Evolutionary conservation across 345 rosid species (phyloP).

Genomic region (Brassica cretica): DNA sequence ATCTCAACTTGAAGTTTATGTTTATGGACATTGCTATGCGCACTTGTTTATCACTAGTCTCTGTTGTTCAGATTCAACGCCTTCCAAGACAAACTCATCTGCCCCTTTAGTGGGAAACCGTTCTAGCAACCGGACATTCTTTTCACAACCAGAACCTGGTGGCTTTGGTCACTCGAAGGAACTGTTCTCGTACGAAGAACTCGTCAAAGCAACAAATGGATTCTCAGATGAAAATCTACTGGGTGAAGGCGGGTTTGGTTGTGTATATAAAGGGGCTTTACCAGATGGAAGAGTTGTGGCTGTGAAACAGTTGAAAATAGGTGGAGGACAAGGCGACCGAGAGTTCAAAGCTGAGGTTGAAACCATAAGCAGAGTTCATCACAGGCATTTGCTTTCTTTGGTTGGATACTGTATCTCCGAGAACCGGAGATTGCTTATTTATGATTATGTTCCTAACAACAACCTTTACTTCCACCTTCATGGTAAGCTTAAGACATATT

Average conservation of each 20-base stretch:
- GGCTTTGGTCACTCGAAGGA: conserved; percentile 79
- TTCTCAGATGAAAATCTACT: conserved; percentile 75
- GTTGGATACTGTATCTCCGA: conserved; percentile 93
- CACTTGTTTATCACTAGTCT: neutral
- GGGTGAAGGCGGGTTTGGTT: conserved; percentile 97
- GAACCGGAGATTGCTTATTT: conserved; percentile 73
- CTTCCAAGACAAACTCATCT: conserved; percentile 56
- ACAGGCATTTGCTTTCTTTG: conserved; percentile 89
- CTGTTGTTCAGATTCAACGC: conserved; percentile 55
- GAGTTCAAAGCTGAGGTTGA: conserved; percentile 96
- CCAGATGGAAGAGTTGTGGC: conserved; percentile 89
- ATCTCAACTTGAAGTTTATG: conserved; percentile 4
- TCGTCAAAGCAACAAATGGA: conserved; percentile 67
- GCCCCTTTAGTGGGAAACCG: conserved; percentile 67
- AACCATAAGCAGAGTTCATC: conserved; percentile 91
- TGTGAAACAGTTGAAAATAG: conserved; percentile 80
- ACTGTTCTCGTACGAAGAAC: conserved; percentile 71
- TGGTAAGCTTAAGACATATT: conserved; percentile 46
- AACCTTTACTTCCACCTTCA: conserved; percentile 94
- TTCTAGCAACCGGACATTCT: conserved; percentile 51
- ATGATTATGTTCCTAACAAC: conserved; percentile 82
- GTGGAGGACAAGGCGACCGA: conserved; percentile 88
- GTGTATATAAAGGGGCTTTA: conserved; percentile 76
- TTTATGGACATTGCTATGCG: neutral
- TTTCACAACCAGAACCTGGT: conserved; percentile 57